Percentiles rank a stretch among this genome's conserved stretches.
phyloP scores from a whole-genome alignment of 169 alveolate genomes.

The Eimeria necatrix region DNA sequence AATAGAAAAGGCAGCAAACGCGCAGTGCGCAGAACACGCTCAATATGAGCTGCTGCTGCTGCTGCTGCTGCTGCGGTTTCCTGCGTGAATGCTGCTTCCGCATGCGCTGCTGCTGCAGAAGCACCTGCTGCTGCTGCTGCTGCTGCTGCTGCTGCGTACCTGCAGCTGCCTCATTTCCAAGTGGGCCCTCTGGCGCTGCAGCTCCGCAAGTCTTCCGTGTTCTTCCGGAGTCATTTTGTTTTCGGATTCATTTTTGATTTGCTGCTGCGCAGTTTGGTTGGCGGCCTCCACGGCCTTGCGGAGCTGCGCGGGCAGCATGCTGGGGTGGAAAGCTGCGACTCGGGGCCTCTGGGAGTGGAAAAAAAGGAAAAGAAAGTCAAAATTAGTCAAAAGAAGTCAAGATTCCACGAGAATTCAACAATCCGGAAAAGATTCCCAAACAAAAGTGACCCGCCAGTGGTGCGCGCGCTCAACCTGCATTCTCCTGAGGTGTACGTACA shows the following conservation, averaged over 20 bases:
- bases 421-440: no score
- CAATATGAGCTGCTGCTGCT: neutral
- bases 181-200: constrained; percentile 72
- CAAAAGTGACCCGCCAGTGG: neutral
- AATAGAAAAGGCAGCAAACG: neutral
- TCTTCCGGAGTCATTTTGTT: constrained; percentile 22
- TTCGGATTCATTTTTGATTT: constrained; percentile 1
- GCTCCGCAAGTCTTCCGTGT: constrained; percentile 69
- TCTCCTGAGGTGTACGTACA: constrained; percentile 50
- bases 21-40: neutral
- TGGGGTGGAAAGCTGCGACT: neutral
- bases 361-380: neutral
- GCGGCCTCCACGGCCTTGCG: constrained; percentile 76
- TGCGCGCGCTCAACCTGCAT: no score
- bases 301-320: constrained; percentile 74
- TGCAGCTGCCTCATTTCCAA: constrained; percentile 71
- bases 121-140: no score
- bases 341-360: no score
- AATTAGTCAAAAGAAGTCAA: neutral
- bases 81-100: no score
- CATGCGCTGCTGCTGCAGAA: neutral
- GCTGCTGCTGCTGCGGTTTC: constrained; percentile 7
- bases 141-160: constrained; percentile 45
- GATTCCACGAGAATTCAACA: neutral
- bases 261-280: constrained; percentile 67